Evolutionary conservation across 2,329 filamentous ascomycete species (phyloP), one percentile per base, ranked within the genome.

Genomic region (Fusarium oxysporum): DNA sequence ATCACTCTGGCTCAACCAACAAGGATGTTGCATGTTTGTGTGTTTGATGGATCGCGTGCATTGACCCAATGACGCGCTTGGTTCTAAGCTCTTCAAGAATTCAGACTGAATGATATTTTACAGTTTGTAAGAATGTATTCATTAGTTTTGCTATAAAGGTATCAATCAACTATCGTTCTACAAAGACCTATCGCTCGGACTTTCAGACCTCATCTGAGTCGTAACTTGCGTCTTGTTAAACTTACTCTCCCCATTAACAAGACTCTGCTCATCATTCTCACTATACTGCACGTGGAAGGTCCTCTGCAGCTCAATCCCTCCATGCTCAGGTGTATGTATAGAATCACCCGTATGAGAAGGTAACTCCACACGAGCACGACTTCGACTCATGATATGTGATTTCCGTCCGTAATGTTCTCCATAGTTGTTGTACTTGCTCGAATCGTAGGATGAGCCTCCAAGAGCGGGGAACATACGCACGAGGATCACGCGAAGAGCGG

Each of bases 401-500:
- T 76, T 72, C 16, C 70, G 65, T 3, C 72, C 73, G 7, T 76
- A 76, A 6, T 69, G 40, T 3, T 75, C 74, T 1, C 67, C 71
- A 33, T 74, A 73, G 30, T 75, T 71, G 21, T 75, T 71, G 59
- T 77, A 76, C 8, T 69, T 76, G 73, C 75, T 77, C 28, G 75
- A 67, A 53, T 75, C 73, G 57, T 76, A 55, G 6, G 75, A 74
- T 5, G 75, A 77, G 21, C 76, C 75, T 19, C 75, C 76, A 5
- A 77, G 70, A 17, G 64, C 44, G 86, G 77, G 77, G 30, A 76
- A 77, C 2, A 77, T 11, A 2, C 73, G 72, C 19, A 78, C 66
- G 5, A 82, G 68, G 16, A 82, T 68, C 23, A 80, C 74, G 5
- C 79, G 77, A 2, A 81, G 63, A 7, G 80, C 70, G 0, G 81